These are phyloP conservation scores for Phylloporus sp. DNA, from an alignment of 768 basidiomycete species.

Conservation along the genomic window DNA sequence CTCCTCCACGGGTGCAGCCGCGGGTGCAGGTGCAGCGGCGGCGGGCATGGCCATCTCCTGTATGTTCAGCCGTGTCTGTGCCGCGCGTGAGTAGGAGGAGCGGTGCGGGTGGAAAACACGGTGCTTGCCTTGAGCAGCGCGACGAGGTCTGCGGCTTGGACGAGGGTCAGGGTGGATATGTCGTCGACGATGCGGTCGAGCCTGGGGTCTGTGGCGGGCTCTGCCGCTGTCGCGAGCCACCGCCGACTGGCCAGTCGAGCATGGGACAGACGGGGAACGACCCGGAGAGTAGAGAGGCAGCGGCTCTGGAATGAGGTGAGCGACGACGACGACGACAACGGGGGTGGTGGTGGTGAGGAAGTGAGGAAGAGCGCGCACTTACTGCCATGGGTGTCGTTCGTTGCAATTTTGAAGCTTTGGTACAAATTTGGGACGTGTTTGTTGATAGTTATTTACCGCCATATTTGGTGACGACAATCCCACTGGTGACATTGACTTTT, in stretches of 20 bases:
- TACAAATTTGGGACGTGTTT: conserved; percentile 22
- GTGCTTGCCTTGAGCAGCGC: conserved; percentile 76
- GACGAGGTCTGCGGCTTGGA: conserved; percentile 96
- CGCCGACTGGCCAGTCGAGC: conserved; percentile 34
- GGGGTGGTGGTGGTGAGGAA: background rate
- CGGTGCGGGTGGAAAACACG: background rate
- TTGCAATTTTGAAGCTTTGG: conserved; percentile 7
- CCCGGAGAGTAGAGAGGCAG: conserved; percentile 15
- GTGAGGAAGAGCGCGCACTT: conserved; percentile 4
- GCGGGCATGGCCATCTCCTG: conserved; percentile 95
- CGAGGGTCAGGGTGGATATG: conserved; percentile 81
- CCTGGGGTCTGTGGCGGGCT: conserved; percentile 55
- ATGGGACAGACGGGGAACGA: conserved; percentile 8
- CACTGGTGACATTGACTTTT: too few relatives aligned
- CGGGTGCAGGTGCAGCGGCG: conserved; percentile 57
- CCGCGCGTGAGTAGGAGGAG: background rate
- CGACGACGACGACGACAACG: too few relatives aligned
- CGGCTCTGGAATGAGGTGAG: conserved; percentile 17
- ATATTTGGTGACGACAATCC: too few relatives aligned
- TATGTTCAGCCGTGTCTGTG: conserved; percentile 87
- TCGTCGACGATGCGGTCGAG: conserved; percentile 87
- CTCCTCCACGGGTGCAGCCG: conserved; percentile 56
- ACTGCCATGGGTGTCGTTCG: conserved; percentile 23
- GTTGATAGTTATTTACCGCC: conserved; percentile 16
- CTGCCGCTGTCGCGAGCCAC: conserved; percentile 53